Evolutionary conservation across 371 early-diverging fungal genomes (phyloP), one percentile per base, ranked within the genome.

Genomic region (Actinomucor elegans): DNA sequence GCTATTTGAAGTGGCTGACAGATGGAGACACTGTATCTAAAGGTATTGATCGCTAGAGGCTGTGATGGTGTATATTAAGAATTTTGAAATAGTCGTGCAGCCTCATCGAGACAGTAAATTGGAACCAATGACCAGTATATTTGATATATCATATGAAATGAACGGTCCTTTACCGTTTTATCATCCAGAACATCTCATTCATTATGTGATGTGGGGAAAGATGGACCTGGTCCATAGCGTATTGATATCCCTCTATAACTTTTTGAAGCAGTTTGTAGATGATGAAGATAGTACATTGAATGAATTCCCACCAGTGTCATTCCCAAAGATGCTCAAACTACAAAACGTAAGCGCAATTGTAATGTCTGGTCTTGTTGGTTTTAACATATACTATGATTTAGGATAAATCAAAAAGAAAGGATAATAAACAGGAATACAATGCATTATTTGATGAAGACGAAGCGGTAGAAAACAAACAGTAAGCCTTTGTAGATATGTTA

Each of bases 151-250:
- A 21, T 84, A 63, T 46, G 70, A 48, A 50, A 68, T 79, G 64
- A 82, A 85, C 52, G 85, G 86, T 0, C 81, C 86, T 0, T 54
- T 87, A 20, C 89, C 88, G 0, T 85, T 90, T 38, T 88, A 92
- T 59, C 91, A 93, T 58, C 93, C 93, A 1, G 61, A 77, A n/a
- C 69, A 88, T 31, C 58, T 93, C 34, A 70, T 83, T 8, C 85
- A 91, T 44, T 88, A 91, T 59, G 64, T 90, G 15, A 65, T 91
- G 66, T 91, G 90, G 90, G 89, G 89, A 75, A 85, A 88, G 54
- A 81, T 82, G 58, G 86, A 88, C 34, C 56, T 86, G 1, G 85
- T 90, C 23, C 81, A 86, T 36, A 79, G 75, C 48, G 75, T 84
- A 3, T 55, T 86, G 21, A 51, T 68, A 33, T 71, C 73, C 5